Conservation (phyloP, 2,329 filamentous ascomycete genomes). For the Neonectria faginata region DNA sequence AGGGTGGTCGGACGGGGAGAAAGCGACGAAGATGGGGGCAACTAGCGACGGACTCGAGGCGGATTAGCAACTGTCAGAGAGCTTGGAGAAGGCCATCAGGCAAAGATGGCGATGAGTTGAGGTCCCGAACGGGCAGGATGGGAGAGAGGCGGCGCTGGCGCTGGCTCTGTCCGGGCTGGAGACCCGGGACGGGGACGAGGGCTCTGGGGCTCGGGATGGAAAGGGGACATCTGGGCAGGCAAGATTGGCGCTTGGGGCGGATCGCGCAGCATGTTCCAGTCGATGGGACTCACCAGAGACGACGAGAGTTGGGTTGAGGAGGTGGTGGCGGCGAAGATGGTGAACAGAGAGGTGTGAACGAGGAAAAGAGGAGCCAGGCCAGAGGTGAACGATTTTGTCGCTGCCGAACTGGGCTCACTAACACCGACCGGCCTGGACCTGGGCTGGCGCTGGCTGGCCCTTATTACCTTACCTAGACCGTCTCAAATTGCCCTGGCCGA, state of each 20-base stretch:
- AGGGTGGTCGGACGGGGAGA: slow-evolving; percentile 37
- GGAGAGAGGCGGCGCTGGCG: slow-evolving; percentile 36
- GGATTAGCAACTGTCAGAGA: slow-evolving; percentile 41
- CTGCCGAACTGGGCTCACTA: slow-evolving; percentile 47
- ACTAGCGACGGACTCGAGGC: slow-evolving; percentile 27
- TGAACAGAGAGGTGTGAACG: slow-evolving; percentile 56
- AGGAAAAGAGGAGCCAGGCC: slow-evolving; percentile 58
- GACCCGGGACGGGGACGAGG: slow-evolving; percentile 44
- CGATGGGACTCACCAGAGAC: slow-evolving; percentile 54
- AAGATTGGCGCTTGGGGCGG: slow-evolving; percentile 45
- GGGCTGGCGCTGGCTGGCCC: slow-evolving; percentile 17
- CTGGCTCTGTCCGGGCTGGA: slow-evolving; percentile 36
- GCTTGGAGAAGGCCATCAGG: slow-evolving; percentile 10
- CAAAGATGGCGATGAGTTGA: slow-evolving; percentile 30
- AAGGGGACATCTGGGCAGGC: slow-evolving; percentile 40
- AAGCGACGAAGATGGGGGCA: slow-evolving; percentile 24
- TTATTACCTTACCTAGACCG: slow-evolving; percentile 27
- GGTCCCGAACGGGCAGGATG: slow-evolving; percentile 27
- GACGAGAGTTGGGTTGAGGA: slow-evolving; percentile 48
- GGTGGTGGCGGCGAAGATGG: slow-evolving; percentile 51
- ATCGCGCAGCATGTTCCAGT: slow-evolving; percentile 53
- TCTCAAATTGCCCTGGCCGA: slow-evolving; percentile 20
- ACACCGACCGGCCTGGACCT: slow-evolving; percentile 36
- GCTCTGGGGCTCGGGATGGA: slow-evolving; percentile 39
- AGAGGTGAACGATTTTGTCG: slow-evolving; percentile 57